Conservation (phyloP, 257 asterid species). For the Rehmannia glutinosa region DNA sequence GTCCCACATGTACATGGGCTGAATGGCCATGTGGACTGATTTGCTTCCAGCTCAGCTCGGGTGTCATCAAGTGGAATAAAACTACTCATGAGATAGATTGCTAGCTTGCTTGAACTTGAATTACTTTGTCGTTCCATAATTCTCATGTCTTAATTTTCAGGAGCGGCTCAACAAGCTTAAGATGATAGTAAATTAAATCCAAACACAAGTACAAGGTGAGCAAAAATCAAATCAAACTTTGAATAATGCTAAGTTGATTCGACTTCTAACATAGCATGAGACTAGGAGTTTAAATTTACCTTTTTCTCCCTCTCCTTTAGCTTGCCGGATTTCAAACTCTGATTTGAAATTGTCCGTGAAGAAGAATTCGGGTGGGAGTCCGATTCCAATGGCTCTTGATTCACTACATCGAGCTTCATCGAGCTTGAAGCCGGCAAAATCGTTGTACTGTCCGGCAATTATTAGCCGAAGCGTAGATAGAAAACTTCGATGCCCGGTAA, state of each 20-base stretch:
- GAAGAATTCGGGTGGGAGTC: conserved; percentile 52
- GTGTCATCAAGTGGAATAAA: no score
- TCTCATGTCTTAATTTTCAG: no score
- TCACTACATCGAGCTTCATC: conserved; percentile 33
- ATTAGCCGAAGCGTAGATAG: conserved; percentile 47
- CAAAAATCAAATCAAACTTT: neutral
- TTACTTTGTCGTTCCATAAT: no score
- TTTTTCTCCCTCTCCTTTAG: conserved; percentile 84
- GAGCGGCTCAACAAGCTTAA: no score
- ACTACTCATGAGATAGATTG: no score
- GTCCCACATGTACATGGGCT: no score
- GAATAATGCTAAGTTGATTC: neutral
- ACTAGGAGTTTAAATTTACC: conserved; percentile 39
- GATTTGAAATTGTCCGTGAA: conserved; percentile 56
- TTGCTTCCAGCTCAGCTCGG: no score
- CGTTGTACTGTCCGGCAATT: conserved; percentile 18
- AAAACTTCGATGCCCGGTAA: conserved; percentile 70
- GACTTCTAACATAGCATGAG: neutral
- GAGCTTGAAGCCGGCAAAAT: conserved; percentile 23
- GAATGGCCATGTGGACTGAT: no score
- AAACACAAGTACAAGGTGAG: neutral
- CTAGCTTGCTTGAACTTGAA: no score
- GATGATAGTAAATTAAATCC: neutral
- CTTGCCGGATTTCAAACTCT: conserved; percentile 49
- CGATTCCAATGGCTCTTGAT: conserved; percentile 72